These are phyloP conservation scores for Combretum micranthum DNA, from an alignment of 345 rosid species.

Conservation along the genomic window DNA sequence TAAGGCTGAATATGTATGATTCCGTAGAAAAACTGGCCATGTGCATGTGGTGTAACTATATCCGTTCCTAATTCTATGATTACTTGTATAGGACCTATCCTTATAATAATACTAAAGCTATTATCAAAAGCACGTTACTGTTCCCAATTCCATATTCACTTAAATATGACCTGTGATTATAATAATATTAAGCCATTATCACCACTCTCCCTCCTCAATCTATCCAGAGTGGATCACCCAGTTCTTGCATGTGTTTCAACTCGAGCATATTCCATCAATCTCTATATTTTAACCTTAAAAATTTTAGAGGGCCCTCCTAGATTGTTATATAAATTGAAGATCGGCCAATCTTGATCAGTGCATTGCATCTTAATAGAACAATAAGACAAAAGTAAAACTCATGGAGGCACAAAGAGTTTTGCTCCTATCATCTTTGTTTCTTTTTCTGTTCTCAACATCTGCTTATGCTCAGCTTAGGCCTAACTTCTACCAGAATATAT, in stretches of 20 bases:
- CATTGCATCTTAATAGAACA: neutral
- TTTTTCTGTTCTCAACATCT: conserved; percentile 11
- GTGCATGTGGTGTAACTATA: too few relatives aligned
- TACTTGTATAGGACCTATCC: too few relatives aligned
- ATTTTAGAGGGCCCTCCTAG: neutral
- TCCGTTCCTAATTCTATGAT: too few relatives aligned
- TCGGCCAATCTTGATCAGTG: neutral
- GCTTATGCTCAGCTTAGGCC: conserved; percentile 31
- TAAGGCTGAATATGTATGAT: too few relatives aligned
- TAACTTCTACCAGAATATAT: conserved; percentile 32
- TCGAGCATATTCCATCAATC: too few relatives aligned
- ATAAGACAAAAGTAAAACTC: neutral
- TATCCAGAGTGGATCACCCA: neutral
- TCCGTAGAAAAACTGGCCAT: too few relatives aligned
- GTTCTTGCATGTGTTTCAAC: too few relatives aligned
- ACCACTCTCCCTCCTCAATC: conserved; percentile 6
- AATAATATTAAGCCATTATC: neutral
- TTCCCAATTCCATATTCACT: neutral
- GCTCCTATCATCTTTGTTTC: neutral
- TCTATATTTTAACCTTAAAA: too few relatives aligned
- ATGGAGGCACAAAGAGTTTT: conserved; percentile 9
- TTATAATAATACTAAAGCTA: too few relatives aligned
- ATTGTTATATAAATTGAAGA: conserved; percentile 1
- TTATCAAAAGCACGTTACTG: too few relatives aligned
- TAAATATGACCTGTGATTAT: conserved; percentile 4